Base-by-base conservation (phyloP, 2,329 filamentous ascomycete genomes). In the Fusarium udum region DNA sequence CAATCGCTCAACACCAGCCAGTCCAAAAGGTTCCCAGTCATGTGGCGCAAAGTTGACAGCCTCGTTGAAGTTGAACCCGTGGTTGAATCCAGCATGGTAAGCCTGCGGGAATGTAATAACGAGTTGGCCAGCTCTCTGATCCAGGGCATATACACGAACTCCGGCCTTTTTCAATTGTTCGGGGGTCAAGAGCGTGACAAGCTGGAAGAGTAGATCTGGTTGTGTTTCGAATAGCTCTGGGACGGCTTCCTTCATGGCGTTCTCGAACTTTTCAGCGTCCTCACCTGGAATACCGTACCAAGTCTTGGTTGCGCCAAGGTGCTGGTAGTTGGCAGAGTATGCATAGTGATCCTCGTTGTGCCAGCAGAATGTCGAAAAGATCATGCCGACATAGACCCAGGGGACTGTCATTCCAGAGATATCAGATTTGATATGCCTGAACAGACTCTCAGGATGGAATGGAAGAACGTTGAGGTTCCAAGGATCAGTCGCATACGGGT, bases 341-440 rank as follows among this genome's bases (percentile, higher is more conserved):
- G 96, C 92, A 80, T 97, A 98, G 79, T 99, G 96, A 78, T 99
- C 96, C 79, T 99, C 96, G 73, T 97, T 98, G 81, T 99, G 96
- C 96, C 96, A 99, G 82, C 96, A 99, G 79, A 99, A 99, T 0
- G 96, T 98, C 0, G 96, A 99, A 81, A 99, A 99, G 43, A 97
- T 97, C 96, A 99, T 99, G 70, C 96, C 96, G 8, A 99, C 96
- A 79, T 99, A 99, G 7, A 99, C 91, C 96, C 96, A 99, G 1
- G 96, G 96, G 13, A 99, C 95, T 0, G 96, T 99, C 96, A 99
- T 99, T 42, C 96, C 96, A 4, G 96, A 98, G 60, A 99, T 97
- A 79, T 99, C 96, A 0, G 95, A 94, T 81, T 98, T 98, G 86
- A 99, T 98, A 77, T 99, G 94, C 55, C 95, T 90, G 85, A 99